phyloP scores from a whole-genome alignment of 2,329 filamentous ascomycete species.

The Penicillium sp. region DNA sequence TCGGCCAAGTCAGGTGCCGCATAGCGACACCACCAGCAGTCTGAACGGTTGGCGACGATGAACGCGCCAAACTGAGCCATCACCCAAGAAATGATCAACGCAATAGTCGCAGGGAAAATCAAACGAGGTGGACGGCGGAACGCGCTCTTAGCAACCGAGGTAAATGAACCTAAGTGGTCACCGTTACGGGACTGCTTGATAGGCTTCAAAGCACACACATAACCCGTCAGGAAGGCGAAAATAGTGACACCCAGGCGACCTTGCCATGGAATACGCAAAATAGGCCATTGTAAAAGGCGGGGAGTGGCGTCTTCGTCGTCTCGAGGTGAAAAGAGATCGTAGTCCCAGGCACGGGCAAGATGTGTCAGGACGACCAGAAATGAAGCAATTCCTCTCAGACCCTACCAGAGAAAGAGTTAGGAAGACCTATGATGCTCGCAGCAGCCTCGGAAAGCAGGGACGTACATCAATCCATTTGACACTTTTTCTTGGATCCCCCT shows the following conservation, averaged over 20 bases:
- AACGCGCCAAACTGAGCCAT: constrained; percentile 56
- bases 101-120: constrained; percentile 57
- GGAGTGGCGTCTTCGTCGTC: constrained; percentile 49
- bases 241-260: constrained; percentile 60
- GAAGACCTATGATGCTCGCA: neutral
- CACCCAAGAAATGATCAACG: constrained; percentile 55
- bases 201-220: constrained; percentile 60
- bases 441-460: neutral
- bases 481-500: constrained; percentile 24
- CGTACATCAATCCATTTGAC: constrained; percentile 27
- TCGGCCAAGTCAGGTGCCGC: constrained; percentile 52
- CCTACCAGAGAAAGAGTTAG: constrained; percentile 38
- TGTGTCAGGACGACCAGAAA: constrained; percentile 59
- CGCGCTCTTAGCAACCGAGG: constrained; percentile 56
- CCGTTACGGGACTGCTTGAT: constrained; percentile 56
- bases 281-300: constrained; percentile 54
- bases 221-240: constrained; percentile 60
- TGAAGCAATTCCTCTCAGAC: constrained; percentile 57
- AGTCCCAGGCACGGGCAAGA: constrained; percentile 57
- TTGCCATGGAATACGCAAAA: constrained; percentile 58
- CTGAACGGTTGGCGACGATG: constrained; percentile 51
- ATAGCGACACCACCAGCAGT: constrained; percentile 57
- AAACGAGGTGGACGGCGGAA: constrained; percentile 58
- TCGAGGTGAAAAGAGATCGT: constrained; percentile 55
- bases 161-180: constrained; percentile 50